Percentiles rank a stretch among this genome's conserved stretches.
These are phyloP conservation scores for Coemansia asiatica DNA, from an alignment of 192 early-diverging fungal genomes.

Conservation along the genomic window DNA sequence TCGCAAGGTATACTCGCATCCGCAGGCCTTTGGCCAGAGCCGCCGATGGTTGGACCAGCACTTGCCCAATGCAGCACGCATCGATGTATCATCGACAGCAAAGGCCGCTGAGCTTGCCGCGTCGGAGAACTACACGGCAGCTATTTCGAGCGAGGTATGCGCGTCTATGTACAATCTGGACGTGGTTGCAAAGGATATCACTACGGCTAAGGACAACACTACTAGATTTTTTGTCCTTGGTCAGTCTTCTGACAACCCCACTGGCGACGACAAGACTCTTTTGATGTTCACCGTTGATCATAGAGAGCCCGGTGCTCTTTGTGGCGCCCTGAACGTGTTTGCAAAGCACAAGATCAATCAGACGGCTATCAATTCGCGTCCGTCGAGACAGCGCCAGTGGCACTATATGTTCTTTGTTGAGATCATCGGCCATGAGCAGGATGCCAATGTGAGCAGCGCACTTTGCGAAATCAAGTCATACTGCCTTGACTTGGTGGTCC, in stretches of 20 bases:
- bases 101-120: constrained; percentile 86
- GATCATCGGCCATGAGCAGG: constrained; percentile 75
- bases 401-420: constrained; percentile 96
- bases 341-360: constrained; percentile 80
- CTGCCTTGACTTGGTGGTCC: constrained; percentile 73
- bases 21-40: constrained; percentile 81
- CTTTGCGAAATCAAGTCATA: constrained; percentile 67
- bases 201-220: constrained; percentile 78
- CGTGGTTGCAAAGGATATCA: constrained; percentile 74
- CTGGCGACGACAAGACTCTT: constrained; percentile 74
- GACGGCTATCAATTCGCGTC: constrained; percentile 89
- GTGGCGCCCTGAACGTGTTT: constrained; percentile 80
- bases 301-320: constrained; percentile 81
- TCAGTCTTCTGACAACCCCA: constrained; percentile 63
- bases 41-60: constrained; percentile 70
- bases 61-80: constrained; percentile 68
- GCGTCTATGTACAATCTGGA: constrained; percentile 78
- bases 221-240: constrained; percentile 93
- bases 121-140: constrained; percentile 72
- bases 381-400: constrained; percentile 76
- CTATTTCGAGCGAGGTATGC: constrained; percentile 79
- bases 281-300: constrained; percentile 92
- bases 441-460: constrained; percentile 65
- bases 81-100: constrained; percentile 79
- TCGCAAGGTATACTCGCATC: constrained; percentile 76